phyloP scores from a whole-genome alignment of 306 rosid genomes.

The Trifolium dubium region DNA sequence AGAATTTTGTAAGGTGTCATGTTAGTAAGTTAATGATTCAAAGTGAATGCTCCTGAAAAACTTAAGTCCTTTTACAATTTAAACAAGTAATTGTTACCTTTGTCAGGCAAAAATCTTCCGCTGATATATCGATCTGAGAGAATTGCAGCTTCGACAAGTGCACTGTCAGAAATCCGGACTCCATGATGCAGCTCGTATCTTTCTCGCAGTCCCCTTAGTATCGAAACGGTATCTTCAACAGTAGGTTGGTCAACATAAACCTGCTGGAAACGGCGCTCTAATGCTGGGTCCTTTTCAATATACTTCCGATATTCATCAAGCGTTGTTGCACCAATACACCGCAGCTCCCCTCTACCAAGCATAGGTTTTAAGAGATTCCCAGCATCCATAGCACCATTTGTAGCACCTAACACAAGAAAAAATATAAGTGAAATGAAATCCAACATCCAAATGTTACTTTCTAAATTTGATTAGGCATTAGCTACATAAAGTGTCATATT shows the following conservation, averaged over 20 bases:
- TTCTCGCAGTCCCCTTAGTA: conserved; percentile 91
- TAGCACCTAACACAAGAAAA: conserved; percentile 69
- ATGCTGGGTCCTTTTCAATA: conserved; percentile 94
- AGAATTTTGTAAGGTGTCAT: too few species aligned
- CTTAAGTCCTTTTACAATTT: conserved; percentile 10
- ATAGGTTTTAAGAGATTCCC: conserved; percentile 98
- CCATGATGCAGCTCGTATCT: conserved; percentile 97
- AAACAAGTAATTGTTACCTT: conserved; percentile 60
- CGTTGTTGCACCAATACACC: conserved; percentile 97
- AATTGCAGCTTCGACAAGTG: conserved; percentile 96
- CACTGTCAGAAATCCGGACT: conserved; percentile 95
- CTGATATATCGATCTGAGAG: conserved; percentile 96
- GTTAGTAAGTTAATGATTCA: neutral
- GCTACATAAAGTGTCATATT: conserved; percentile 8
- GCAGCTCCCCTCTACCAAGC: conserved; percentile 98
- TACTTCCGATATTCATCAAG: conserved; percentile 90
- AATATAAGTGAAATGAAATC: conserved; percentile 22
- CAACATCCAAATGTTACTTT: conserved; percentile 21
- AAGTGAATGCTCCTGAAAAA: conserved; percentile 18
- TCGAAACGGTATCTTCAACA: conserved; percentile 89
- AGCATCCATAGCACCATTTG: conserved; percentile 99
- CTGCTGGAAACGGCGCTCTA: conserved; percentile 97
- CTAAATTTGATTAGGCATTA: neutral
- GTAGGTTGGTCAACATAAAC: conserved; percentile 97
- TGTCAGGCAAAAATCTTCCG: conserved; percentile 95